Base-by-base conservation (phyloP, 352 stramenopile genomes). In the Phytophthora vignae region DNA sequence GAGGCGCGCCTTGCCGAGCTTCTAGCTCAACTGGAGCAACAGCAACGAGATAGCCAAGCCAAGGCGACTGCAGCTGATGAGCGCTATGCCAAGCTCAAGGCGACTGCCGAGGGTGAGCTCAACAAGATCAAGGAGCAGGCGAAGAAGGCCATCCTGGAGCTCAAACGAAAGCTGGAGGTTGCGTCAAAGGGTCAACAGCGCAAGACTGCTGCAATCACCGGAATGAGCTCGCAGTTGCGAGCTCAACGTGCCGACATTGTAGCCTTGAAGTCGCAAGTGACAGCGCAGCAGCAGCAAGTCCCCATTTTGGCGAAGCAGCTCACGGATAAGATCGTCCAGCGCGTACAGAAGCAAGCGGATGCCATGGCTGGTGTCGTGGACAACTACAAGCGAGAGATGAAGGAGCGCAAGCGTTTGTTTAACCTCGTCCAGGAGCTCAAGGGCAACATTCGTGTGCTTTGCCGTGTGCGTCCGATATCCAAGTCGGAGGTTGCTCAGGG, bases 371-470 rank as follows among this genome's bases (percentile, higher is more conserved):
- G 87, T 21, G 86, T 97, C 14, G 88, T 97, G 27, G 90, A 97
- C 50, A 97, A 96, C 67, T 97, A 97, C 80, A 92, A 95, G 57
- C 87, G 90, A 33, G 90, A 96, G 64, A 86, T 96, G 61, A 95
- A 95, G 57, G 88, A 96, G 73, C 87, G 90, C 44, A 96, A 96
- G 63, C 90, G 97, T 36, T 77, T 99, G 49, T 97, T 99, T 60
- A 98, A 97, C 60, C 86, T 98, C 29, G 98, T 99, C 40, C 93
- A 99, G 22, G 22, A 25, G 22, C 22, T 25, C 33, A 98, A 98
- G 67, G 97, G 96, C 40, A 99, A 99, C 71, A 99, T 99, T 61
- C 96, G 98, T 58, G 98, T 99, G 12, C 94, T 98, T 52, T 99
- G 96, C 63, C 96, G 98, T 64, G 91, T 99, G 15, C 96, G 97